phyloP scores from a whole-genome alignment of 202 grass and related monocot species.

The Carex arenaria region DNA sequence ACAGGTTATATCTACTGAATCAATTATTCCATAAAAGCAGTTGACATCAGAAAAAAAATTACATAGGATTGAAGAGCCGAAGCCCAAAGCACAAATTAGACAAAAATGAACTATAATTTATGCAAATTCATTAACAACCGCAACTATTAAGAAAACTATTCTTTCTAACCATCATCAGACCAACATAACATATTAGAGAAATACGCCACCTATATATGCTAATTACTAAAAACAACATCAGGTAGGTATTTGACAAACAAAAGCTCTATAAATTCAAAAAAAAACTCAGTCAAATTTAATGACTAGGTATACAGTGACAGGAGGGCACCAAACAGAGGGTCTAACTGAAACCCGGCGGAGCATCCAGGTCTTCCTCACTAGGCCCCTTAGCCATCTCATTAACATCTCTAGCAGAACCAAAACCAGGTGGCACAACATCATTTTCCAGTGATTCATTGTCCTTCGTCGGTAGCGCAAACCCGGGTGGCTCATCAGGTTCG shows the following conservation, averaged over 20 bases:
- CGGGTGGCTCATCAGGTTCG: slow-evolving; percentile 67
- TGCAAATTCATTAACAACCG: not conserved
- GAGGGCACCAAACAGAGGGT: not conserved
- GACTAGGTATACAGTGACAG: not conserved
- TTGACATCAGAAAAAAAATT: too few species aligned
- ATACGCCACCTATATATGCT: not conserved
- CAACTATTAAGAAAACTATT: not conserved
- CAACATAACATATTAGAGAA: not conserved
- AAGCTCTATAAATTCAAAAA: not conserved
- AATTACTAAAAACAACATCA: not conserved
- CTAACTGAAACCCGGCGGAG: slow-evolving; percentile 22
- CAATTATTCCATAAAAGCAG: too few species aligned
- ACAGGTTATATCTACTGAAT: too few species aligned
- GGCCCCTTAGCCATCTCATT: not conserved
- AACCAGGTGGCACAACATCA: not conserved
- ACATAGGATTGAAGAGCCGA: too few species aligned
- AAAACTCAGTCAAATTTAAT: not conserved
- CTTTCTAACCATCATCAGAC: not conserved
- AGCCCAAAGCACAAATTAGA: too few species aligned
- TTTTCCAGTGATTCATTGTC: not conserved
- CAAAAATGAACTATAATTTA: not conserved
- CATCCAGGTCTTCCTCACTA: slow-evolving; percentile 16
- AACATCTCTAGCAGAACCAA: not conserved
- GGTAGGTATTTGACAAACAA: not conserved
- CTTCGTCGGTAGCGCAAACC: slow-evolving; percentile 44